phyloP scores from a whole-genome alignment of 192 early-diverging fungal genomes.

The Blastocladiella britannica region DNA sequence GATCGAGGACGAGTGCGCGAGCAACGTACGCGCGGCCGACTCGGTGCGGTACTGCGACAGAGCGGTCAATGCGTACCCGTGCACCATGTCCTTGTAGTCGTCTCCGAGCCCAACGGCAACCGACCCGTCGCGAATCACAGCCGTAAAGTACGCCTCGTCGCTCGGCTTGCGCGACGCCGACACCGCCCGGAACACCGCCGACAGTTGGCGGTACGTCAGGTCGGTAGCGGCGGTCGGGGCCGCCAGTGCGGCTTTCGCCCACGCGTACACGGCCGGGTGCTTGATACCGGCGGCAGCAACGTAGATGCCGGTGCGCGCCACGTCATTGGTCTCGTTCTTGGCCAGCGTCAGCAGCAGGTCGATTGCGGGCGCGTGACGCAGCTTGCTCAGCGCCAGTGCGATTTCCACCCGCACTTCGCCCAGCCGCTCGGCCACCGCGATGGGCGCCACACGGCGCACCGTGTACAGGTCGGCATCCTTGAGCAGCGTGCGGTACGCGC shows the following conservation, averaged over 20 bases:
- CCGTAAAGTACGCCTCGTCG: not conserved
- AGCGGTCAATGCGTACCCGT: not conserved
- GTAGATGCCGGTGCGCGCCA: not conserved
- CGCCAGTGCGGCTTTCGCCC: not conserved
- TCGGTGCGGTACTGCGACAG: not conserved
- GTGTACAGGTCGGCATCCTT: not conserved
- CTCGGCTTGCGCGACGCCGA: not conserved
- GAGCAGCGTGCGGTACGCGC: not conserved
- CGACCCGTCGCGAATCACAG: not conserved
- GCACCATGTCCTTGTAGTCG: not conserved
- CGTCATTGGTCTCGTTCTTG: not conserved
- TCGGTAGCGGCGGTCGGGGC: not conserved
- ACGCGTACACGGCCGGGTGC: too few relatives aligned
- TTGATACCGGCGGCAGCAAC: too few relatives aligned
- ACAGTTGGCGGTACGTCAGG: not conserved
- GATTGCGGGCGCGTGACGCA: not conserved
- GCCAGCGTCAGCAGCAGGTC: not conserved
- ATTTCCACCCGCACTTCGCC: not conserved
- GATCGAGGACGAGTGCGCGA: not conserved
- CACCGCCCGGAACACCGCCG: not conserved
- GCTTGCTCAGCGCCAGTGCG: not conserved
- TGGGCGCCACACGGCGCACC: not conserved
- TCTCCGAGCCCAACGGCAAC: too few relatives aligned
- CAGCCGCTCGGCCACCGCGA: not conserved
- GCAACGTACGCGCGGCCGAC: not conserved